Conservation (phyloP, 441 rosid species). For the Pelargonium cotyledonis region DNA sequence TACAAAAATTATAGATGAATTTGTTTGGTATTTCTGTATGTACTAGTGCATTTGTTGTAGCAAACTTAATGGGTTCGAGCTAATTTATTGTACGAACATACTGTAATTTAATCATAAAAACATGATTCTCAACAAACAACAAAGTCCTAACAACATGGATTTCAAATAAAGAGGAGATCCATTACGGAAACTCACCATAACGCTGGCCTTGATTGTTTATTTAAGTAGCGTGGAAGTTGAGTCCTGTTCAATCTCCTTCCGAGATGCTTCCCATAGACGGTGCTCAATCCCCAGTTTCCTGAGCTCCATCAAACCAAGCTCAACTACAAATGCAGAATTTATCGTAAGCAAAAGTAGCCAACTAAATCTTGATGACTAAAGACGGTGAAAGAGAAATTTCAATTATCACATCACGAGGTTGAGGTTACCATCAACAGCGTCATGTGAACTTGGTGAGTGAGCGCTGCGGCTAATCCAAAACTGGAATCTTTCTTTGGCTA, state of each 20-base stretch:
- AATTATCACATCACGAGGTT: background rate
- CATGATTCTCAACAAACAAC: too few relatives aligned
- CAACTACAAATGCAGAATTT: constrained; percentile 36
- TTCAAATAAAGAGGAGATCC: background rate
- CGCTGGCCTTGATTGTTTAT: background rate
- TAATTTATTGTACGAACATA: too few relatives aligned
- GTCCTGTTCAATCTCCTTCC: constrained; percentile 57
- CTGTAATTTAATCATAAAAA: too few relatives aligned
- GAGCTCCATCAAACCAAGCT: constrained; percentile 75
- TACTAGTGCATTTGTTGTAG: too few relatives aligned
- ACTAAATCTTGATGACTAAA: background rate
- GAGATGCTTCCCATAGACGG: constrained; percentile 93
- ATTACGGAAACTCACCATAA: background rate
- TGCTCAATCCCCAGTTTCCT: constrained; percentile 87
- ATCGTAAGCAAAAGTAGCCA: background rate
- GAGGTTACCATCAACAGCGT: constrained; percentile 71
- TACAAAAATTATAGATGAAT: too few relatives aligned
- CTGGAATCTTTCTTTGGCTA: constrained; percentile 49
- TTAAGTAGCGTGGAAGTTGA: constrained; percentile 10
- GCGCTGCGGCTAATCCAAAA: constrained; percentile 64
- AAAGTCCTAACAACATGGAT: background rate
- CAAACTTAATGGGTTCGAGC: too few relatives aligned
- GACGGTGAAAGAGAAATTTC: background rate
- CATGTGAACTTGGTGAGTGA: constrained; percentile 68
- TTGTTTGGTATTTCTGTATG: too few relatives aligned